A percentile compares a stretch with the other conserved stretches of the same genome.
Evolutionary conservation across 2,329 filamentous ascomycete genomes (phyloP).

Genomic region (Phyllosticta ampelicida): DNA sequence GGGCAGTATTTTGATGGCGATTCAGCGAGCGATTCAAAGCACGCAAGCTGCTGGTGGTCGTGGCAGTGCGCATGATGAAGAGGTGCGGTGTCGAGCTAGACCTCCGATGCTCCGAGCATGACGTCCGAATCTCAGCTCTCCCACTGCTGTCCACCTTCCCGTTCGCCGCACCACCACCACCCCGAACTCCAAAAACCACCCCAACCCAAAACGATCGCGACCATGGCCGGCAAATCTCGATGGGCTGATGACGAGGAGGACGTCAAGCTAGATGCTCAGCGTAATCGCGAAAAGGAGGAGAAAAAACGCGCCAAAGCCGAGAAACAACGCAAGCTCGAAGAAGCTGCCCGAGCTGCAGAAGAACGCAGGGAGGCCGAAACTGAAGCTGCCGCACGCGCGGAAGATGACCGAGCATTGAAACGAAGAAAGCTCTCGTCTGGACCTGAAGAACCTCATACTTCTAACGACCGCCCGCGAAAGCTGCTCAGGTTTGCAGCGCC

Average conservation of each 20-base stretch:
- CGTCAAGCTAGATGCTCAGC: slow-evolving; percentile 57
- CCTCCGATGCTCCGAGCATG: background rate
- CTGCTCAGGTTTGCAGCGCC: slow-evolving; percentile 62
- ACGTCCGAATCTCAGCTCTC: background rate
- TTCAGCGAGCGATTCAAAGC: background rate
- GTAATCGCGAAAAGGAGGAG: slow-evolving; percentile 75
- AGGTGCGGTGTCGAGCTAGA: background rate
- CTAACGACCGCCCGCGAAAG: slow-evolving; percentile 34
- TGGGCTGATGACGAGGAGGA: slow-evolving; percentile 86
- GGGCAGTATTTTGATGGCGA: slow-evolving; percentile 2
- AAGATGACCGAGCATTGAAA: slow-evolving; percentile 41
- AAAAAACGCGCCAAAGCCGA: slow-evolving; percentile 77
- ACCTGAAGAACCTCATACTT: slow-evolving; percentile 15
- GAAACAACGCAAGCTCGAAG: slow-evolving; percentile 61
- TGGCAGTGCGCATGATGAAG: slow-evolving; percentile 2
- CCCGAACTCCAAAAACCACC: background rate
- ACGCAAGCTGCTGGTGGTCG: background rate
- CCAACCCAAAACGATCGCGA: slow-evolving; percentile 33
- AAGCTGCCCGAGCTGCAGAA: slow-evolving; percentile 23
- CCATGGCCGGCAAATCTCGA: slow-evolving; percentile 55
- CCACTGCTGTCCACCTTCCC: slow-evolving; percentile 1
- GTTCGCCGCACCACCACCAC: slow-evolving; percentile 4
- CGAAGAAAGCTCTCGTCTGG: slow-evolving; percentile 51
- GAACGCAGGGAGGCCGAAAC: slow-evolving; percentile 22
- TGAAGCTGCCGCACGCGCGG: slow-evolving; percentile 12